Evolutionary conservation across 192 early-diverging fungal species (phyloP).

Genomic region (Coemansia sp.): DNA sequence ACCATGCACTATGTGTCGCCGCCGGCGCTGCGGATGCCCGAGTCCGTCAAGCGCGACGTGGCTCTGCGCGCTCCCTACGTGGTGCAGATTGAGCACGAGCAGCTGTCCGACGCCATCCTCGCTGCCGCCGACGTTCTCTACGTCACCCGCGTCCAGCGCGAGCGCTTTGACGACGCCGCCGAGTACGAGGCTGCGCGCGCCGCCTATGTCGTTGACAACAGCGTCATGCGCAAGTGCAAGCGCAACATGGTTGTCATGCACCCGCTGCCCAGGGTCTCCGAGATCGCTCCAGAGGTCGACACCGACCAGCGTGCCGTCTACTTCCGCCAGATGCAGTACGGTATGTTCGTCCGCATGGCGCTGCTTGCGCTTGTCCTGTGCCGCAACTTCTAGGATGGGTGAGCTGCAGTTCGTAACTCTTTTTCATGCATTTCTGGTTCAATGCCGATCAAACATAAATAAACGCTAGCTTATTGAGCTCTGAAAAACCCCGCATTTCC

Average conservation of each 20-base stretch:
- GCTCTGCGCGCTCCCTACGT: slow-evolving; percentile 59
- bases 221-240: slow-evolving; percentile 83
- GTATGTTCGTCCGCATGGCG: slow-evolving; percentile 98
- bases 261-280: slow-evolving; percentile 90
- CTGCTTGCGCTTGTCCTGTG: slow-evolving; percentile 82
- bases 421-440: background rate
- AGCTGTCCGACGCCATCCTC: slow-evolving; percentile 77
- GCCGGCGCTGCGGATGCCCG: slow-evolving; percentile 78
- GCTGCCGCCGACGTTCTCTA: slow-evolving; percentile 91
- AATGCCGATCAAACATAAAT: no score
- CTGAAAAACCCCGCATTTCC: no score
- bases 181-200: slow-evolving; percentile 84
- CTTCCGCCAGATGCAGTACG: slow-evolving; percentile 98
- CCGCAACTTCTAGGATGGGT: slow-evolving; percentile 32
- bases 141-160: slow-evolving; percentile 95
- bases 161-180: slow-evolving; percentile 73
- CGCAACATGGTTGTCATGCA: slow-evolving; percentile 98
- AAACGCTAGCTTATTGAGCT: no score
- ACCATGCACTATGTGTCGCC: slow-evolving; percentile 94
- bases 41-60: slow-evolving; percentile 73
- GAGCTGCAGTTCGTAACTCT: background rate
- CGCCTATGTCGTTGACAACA: slow-evolving; percentile 84
- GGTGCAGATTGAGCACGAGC: slow-evolving; percentile 65
- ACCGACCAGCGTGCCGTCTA: slow-evolving; percentile 97
- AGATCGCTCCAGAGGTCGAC: slow-evolving; percentile 97